These are phyloP conservation scores for Phytophthora meadii DNA, from an alignment of 352 stramenopile genomes.

Conservation along the genomic window DNA sequence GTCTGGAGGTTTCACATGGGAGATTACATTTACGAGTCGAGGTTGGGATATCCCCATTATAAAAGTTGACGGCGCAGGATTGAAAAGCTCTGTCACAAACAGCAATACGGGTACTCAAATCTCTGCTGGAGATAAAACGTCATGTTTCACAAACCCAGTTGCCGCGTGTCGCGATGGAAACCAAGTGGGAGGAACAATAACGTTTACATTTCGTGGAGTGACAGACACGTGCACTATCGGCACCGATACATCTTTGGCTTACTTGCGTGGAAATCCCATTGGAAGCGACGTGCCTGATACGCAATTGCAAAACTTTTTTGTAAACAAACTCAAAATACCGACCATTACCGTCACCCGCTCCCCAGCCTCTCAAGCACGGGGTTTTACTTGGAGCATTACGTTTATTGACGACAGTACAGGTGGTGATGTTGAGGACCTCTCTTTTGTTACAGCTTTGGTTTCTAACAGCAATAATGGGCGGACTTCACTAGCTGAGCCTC, in stretches of 20 bases:
- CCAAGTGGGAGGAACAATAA: slow-evolving; percentile 89
- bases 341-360: slow-evolving; percentile 60
- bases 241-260: slow-evolving; percentile 37
- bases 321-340: slow-evolving; percentile 50
- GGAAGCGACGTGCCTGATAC: slow-evolving; percentile 43
- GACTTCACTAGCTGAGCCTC: slow-evolving; percentile 68
- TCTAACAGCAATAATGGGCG: slow-evolving; percentile 33
- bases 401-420: slow-evolving; percentile 72
- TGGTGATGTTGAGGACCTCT: slow-evolving; percentile 75
- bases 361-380: slow-evolving; percentile 62
- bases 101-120: slow-evolving; percentile 16
- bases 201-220: slow-evolving; percentile 53
- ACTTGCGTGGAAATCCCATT: slow-evolving; percentile 13
- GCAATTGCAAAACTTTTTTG: slow-evolving; percentile 49
- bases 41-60: slow-evolving; percentile 90
- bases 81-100: slow-evolving; percentile 35
- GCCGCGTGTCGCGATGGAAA: slow-evolving; percentile 88
- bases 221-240: slow-evolving; percentile 56
- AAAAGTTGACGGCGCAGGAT: slow-evolving; percentile 20
- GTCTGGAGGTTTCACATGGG: slow-evolving; percentile 95
- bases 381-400: slow-evolving; percentile 85
- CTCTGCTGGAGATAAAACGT: slow-evolving; percentile 56
- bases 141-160: slow-evolving; percentile 26
- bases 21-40: slow-evolving; percentile 91
- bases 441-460: slow-evolving; percentile 31